A percentile compares a stretch with the other conserved stretches of the same genome.
phyloP scores from a whole-genome alignment of 2,329 filamentous ascomycete genomes.

The Aspergillus pseudoterreus region DNA sequence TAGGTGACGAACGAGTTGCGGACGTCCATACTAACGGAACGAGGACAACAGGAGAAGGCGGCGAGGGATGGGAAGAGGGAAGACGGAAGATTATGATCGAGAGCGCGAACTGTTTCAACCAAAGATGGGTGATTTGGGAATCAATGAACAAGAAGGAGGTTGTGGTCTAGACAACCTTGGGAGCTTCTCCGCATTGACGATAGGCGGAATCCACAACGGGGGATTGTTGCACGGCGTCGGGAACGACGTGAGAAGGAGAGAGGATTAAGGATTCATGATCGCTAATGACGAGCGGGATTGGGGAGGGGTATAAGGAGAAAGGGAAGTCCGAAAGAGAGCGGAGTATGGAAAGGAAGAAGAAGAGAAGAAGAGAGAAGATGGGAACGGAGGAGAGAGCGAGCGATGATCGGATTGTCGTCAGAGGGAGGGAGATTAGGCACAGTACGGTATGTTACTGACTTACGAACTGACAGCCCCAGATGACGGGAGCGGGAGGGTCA shows the following conservation, averaged over 20 bases:
- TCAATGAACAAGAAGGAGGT: constrained; percentile 22
- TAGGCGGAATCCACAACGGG: constrained; percentile 19
- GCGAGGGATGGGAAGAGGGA: neutral
- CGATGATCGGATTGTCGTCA: neutral
- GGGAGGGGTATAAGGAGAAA: neutral
- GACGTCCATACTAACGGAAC: constrained; percentile 40
- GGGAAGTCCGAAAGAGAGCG: constrained; percentile 9
- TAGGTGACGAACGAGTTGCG: constrained; percentile 25
- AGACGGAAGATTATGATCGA: constrained; percentile 2
- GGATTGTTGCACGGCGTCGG: constrained; percentile 25
- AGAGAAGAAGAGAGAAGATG: constrained; percentile 11
- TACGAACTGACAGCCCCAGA: neutral
- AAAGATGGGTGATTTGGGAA: neutral
- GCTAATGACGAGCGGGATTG: constrained; percentile 1
- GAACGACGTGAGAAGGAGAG: constrained; percentile 22
- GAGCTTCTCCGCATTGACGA: constrained; percentile 40
- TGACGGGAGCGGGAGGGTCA: constrained; percentile 19
- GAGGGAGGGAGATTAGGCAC: constrained; percentile 10
- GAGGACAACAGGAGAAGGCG: constrained; percentile 11
- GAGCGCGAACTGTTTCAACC: constrained; percentile 2
- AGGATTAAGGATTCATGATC: constrained; percentile 22
- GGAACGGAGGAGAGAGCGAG: constrained; percentile 11
- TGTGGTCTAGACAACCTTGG: constrained; percentile 27
- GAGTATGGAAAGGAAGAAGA: constrained; percentile 9
- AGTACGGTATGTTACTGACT: constrained; percentile 5